A percentile compares a stretch with the other conserved stretches of the same genome.
Evolutionary conservation across 331 rosid genomes (phyloP).

Genomic region (Malus hybrid): DNA sequence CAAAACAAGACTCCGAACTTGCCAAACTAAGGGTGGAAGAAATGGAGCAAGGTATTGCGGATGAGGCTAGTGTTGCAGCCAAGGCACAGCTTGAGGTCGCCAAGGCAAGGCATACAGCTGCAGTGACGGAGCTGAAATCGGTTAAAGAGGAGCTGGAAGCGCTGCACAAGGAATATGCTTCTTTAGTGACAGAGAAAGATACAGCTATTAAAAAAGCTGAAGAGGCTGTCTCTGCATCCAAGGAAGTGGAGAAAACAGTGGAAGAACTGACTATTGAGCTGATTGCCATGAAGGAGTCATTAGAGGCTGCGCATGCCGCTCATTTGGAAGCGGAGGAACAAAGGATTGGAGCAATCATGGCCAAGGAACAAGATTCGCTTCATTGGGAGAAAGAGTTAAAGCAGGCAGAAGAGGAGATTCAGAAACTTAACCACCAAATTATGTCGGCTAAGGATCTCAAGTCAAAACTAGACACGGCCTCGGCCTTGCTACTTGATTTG

Average conservation of each 20-base stretch:
- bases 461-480: constrained; percentile 75
- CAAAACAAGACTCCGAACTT: constrained; percentile 93
- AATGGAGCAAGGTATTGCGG: constrained; percentile 88
- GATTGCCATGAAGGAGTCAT: constrained; percentile 58
- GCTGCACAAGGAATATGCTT: constrained; percentile 53
- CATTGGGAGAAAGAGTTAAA: constrained; percentile 88
- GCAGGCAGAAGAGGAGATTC: constrained; percentile 82
- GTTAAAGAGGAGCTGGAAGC: constrained; percentile 74
- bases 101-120: constrained; percentile 67
- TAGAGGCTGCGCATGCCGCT: constrained; percentile 80
- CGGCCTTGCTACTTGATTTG: constrained; percentile 68
- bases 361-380: constrained; percentile 82
- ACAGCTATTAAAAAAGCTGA: constrained; percentile 66
- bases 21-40: constrained; percentile 94
- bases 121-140: constrained; percentile 61
- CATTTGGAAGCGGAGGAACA: constrained; percentile 97
- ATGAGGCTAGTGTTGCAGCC: constrained; percentile 86
- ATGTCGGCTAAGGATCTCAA: constrained; percentile 73
- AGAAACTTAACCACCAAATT: constrained; percentile 61
- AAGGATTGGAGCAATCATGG: constrained; percentile 82
- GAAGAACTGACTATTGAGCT: constrained; percentile 80
- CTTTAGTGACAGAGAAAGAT: constrained; percentile 65
- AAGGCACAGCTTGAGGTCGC: constrained; percentile 97
- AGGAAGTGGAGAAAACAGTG: constrained; percentile 74
- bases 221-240: constrained; percentile 64